These are phyloP conservation scores for Debaryomyces sp. DNA, from an alignment of 1,139 yeast genomes.

Conservation along the genomic window DNA sequence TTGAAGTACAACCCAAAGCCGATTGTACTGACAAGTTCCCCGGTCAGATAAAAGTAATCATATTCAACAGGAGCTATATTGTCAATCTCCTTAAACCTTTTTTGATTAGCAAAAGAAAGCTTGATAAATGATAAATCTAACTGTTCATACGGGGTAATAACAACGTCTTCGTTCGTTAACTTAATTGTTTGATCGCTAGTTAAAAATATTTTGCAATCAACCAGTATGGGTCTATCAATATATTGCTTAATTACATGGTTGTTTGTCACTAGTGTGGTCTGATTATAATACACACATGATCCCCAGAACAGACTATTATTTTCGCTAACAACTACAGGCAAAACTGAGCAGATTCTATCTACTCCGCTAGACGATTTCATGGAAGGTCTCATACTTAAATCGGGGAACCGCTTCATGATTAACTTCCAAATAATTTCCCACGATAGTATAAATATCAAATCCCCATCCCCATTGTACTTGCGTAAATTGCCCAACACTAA, in stretches of 20 bases:
- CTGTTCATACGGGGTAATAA: conserved; percentile 30
- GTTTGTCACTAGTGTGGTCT: conserved; percentile 35
- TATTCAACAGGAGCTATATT: conserved; percentile 11
- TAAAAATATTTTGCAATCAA: conserved; percentile 13
- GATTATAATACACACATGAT: conserved; percentile 32
- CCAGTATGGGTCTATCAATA: conserved; percentile 10
- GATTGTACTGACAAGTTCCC: conserved; percentile 45
- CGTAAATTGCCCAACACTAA: conserved; percentile 53
- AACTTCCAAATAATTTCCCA: conserved; percentile 37
- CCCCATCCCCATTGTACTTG: conserved; percentile 64
- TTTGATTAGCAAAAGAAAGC: conserved; percentile 19
- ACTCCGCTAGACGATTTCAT: not conserved
- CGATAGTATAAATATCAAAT: conserved; percentile 50
- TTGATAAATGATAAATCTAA: conserved; percentile 42
- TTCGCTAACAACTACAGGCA: conserved; percentile 18
- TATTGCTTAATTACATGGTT: conserved; percentile 37
- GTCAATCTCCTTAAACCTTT: conserved; percentile 1
- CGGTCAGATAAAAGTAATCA: conserved; percentile 21
- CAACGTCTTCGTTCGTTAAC: conserved; percentile 16
- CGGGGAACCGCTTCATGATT: not conserved
- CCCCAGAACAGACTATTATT: conserved; percentile 33
- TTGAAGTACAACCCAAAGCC: conserved; percentile 61
- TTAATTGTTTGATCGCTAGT: conserved; percentile 8
- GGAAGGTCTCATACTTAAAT: not conserved
- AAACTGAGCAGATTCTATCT: conserved; percentile 11